These are phyloP conservation scores for Bremia lactucae DNA, from an alignment of 352 stramenopile species.

Conservation along the genomic window DNA sequence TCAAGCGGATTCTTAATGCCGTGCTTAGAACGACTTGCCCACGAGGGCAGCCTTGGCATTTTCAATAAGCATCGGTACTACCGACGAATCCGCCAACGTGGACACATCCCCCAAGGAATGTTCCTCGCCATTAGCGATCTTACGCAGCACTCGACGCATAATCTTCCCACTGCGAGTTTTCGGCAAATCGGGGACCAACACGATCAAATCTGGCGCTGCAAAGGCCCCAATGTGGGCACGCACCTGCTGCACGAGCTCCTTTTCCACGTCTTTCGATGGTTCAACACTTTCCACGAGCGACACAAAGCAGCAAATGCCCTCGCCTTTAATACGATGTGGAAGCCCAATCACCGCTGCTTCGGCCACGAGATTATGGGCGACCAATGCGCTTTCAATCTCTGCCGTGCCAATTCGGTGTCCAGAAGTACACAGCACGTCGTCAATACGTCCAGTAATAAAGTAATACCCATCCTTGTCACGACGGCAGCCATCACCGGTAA, in stretches of 20 bases:
- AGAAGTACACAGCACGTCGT: conserved; percentile 94
- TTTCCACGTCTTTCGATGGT: conserved; percentile 43
- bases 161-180: conserved; percentile 97
- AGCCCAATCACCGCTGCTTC: conserved; percentile 92
- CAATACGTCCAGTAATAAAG: conserved; percentile 97
- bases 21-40: conserved; percentile 58
- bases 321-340: conserved; percentile 94
- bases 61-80: conserved; percentile 89
- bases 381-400: conserved; percentile 85
- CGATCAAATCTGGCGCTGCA: conserved; percentile 93
- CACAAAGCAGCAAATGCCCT: conserved; percentile 92
- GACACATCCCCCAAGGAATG: conserved; percentile 92
- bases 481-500: conserved; percentile 85
- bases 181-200: conserved; percentile 82
- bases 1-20: too few species aligned
- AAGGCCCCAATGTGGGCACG: conserved; percentile 92
- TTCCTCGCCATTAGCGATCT: conserved; percentile 93
- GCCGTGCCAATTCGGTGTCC: conserved; percentile 87
- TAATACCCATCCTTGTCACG: conserved; percentile 94
- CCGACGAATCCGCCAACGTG: conserved; percentile 93
- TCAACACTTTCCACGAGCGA: conserved; percentile 81
- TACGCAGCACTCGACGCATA: conserved; percentile 97
- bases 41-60: conserved; percentile 75
- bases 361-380: conserved; percentile 86
- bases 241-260: conserved; percentile 74